Conservation (phyloP, 805 yeast species). For the Wickerhamomyces chaumierensis region DNA sequence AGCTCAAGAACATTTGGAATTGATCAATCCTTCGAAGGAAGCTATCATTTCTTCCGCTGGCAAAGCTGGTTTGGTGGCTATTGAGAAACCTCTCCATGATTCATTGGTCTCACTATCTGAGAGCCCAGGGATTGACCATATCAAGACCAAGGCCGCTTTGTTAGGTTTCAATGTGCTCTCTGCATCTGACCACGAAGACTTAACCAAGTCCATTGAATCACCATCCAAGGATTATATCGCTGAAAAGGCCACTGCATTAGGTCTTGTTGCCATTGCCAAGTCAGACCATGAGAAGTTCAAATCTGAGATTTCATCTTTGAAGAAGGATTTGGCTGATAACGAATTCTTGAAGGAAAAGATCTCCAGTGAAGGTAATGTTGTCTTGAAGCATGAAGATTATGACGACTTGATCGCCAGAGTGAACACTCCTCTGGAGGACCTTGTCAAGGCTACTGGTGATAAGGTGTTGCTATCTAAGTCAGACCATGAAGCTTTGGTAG, state of each 20-base stretch:
- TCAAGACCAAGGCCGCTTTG: background rate
- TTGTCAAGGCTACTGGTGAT: slow-evolving; percentile 13
- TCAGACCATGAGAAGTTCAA: slow-evolving; percentile 6
- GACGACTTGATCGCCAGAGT: slow-evolving; percentile 4
- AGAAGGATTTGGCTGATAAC: slow-evolving; percentile 15
- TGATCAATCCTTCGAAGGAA: slow-evolving; percentile 9
- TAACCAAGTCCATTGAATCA: background rate
- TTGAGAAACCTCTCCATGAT: slow-evolving; percentile 7
- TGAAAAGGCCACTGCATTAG: slow-evolving; percentile 19
- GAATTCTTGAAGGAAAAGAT: slow-evolving; percentile 20
- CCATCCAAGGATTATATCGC: slow-evolving; percentile 5
- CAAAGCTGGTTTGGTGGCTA: slow-evolving; percentile 10
- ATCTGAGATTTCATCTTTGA: slow-evolving; percentile 10
- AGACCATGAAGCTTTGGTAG: slow-evolving; percentile 7
- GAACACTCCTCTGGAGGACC: slow-evolving; percentile 7
- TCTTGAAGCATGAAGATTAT: slow-evolving; percentile 7
- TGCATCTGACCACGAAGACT: slow-evolving; percentile 1
- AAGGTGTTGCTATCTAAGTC: slow-evolving; percentile 15
- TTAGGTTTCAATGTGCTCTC: slow-evolving; percentile 2
- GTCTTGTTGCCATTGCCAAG: slow-evolving; percentile 18
- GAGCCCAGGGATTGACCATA: background rate
- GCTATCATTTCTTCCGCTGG: slow-evolving; percentile 10
- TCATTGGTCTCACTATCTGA: background rate
- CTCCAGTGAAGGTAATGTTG: slow-evolving; percentile 8
- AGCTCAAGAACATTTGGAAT: slow-evolving; percentile 6